These are phyloP conservation scores for Starmera quercuum DNA, from an alignment of 805 yeast species.

Conservation along the genomic window DNA sequence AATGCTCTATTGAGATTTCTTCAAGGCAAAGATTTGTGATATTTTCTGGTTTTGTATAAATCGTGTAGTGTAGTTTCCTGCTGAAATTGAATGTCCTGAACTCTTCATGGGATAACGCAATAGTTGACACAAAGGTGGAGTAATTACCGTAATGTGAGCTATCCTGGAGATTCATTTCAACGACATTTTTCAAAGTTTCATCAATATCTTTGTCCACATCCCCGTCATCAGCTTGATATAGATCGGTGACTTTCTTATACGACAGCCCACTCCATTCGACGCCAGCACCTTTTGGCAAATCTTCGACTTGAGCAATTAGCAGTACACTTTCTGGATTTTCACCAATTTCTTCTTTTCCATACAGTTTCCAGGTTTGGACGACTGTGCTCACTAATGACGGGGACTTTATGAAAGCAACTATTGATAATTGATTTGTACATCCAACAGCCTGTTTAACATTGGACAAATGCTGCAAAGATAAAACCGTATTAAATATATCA, in stretches of 20 bases:
- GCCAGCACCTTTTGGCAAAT: constrained; percentile 54
- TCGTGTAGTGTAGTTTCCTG: constrained; percentile 12
- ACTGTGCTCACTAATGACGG: constrained; percentile 22
- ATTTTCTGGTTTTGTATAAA: constrained; percentile 13
- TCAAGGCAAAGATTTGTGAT: constrained; percentile 1
- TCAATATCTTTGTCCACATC: constrained; percentile 22
- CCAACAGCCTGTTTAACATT: constrained; percentile 52
- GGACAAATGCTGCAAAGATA: constrained; percentile 71
- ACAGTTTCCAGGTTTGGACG: constrained; percentile 37
- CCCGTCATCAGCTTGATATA: constrained; percentile 36
- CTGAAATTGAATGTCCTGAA: constrained; percentile 5
- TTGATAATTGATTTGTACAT: constrained; percentile 34
- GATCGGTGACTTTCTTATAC: constrained; percentile 27
- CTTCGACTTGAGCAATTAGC: constrained; percentile 45
- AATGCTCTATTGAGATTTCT: constrained; percentile 14
- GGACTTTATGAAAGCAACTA: constrained; percentile 49
- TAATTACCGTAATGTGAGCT: constrained; percentile 10
- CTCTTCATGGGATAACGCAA: constrained; percentile 11
- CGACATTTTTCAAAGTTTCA: background rate
- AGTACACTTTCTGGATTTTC: constrained; percentile 23
- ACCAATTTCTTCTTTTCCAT: constrained; percentile 22
- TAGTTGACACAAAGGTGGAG: constrained; percentile 9
- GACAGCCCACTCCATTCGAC: constrained; percentile 74
- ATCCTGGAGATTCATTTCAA: background rate
- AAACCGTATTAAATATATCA: constrained; percentile 30